Percentiles rank a stretch among this genome's conserved stretches.
phyloP scores from a whole-genome alignment of 2,329 filamentous ascomycete genomes.

The Cladophialophora psammophila region DNA sequence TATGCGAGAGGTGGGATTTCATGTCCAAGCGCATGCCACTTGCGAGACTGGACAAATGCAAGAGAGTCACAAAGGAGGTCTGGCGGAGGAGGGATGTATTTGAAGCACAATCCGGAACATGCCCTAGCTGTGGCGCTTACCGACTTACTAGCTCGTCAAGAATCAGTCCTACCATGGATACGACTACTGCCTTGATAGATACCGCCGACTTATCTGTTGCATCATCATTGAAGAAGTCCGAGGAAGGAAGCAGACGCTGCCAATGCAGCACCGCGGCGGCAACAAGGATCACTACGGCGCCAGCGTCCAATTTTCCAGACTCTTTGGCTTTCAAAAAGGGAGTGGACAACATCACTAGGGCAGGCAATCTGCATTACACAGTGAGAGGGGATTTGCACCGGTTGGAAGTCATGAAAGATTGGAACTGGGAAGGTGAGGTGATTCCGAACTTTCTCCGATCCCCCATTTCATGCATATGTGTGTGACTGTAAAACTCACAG shows the following conservation, averaged over 20 bases:
- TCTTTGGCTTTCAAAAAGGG: slow-evolving; percentile 28
- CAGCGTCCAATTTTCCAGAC: slow-evolving; percentile 19
- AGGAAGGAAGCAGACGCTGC: not conserved
- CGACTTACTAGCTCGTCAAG: not conserved
- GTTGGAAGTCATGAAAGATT: slow-evolving; percentile 74
- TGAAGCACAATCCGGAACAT: slow-evolving; percentile 40
- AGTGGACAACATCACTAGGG: slow-evolving; percentile 42
- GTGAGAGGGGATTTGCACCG: slow-evolving; percentile 71
- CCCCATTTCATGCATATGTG: no score
- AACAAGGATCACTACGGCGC: not conserved
- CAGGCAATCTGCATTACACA: slow-evolving; percentile 65
- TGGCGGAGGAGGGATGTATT: slow-evolving; percentile 68
- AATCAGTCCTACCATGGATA: not conserved
- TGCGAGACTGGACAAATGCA: slow-evolving; percentile 70
- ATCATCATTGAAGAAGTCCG: not conserved
- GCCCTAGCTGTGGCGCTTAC: not conserved
- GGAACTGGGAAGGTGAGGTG: slow-evolving; percentile 71
- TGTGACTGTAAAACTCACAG: not conserved
- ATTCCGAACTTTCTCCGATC: no score
- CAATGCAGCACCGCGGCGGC: not conserved
- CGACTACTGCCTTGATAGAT: no score
- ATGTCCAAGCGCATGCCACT: slow-evolving; percentile 69
- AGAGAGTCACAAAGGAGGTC: slow-evolving; percentile 70
- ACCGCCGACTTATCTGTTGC: not conserved
- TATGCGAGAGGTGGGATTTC: slow-evolving; percentile 66